Percentiles rank a stretch among this genome's conserved stretches.
Evolutionary conservation across 2,329 filamentous ascomycete species (phyloP).

Genomic region (Blumeriella jaapii): DNA sequence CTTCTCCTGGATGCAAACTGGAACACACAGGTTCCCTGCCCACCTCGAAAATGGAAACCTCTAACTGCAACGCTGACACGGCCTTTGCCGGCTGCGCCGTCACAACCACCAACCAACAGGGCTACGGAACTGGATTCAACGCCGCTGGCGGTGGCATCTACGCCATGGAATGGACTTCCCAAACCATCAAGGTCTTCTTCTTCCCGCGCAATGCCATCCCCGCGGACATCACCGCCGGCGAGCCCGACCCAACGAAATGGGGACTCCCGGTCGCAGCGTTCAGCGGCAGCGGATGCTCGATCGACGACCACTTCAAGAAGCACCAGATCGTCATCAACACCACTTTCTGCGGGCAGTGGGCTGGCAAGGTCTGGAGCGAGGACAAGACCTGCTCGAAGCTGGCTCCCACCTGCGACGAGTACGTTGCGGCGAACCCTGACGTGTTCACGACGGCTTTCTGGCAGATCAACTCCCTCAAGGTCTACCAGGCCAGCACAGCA

Average conservation of each 20-base stretch:
- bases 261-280: constrained; percentile 59
- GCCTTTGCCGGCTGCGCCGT: constrained; percentile 49
- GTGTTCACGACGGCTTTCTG: constrained; percentile 64
- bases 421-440: constrained; percentile 57
- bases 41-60: constrained; percentile 31
- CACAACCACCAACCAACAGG: constrained; percentile 36
- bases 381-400: constrained; percentile 46
- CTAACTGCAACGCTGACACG: constrained; percentile 45
- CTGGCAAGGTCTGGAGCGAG: constrained; percentile 58
- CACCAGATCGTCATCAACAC: constrained; percentile 74
- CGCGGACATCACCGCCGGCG: constrained; percentile 44
- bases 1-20: constrained; percentile 47
- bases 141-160: constrained; percentile 56
- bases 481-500: constrained; percentile 9
- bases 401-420: constrained; percentile 57
- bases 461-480: constrained; percentile 45
- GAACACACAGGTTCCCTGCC: constrained; percentile 35
- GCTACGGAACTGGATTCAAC: constrained; percentile 64
- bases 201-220: constrained; percentile 60
- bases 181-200: constrained; percentile 68
- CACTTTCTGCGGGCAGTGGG: constrained; percentile 80
- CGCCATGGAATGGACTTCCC: constrained; percentile 63
- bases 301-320: constrained; percentile 55
- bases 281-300: constrained; percentile 56
- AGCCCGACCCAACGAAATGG: constrained; percentile 58